Conservation (phyloP, 352 stramenopile species). For the Pythium utonaiense region DNA sequence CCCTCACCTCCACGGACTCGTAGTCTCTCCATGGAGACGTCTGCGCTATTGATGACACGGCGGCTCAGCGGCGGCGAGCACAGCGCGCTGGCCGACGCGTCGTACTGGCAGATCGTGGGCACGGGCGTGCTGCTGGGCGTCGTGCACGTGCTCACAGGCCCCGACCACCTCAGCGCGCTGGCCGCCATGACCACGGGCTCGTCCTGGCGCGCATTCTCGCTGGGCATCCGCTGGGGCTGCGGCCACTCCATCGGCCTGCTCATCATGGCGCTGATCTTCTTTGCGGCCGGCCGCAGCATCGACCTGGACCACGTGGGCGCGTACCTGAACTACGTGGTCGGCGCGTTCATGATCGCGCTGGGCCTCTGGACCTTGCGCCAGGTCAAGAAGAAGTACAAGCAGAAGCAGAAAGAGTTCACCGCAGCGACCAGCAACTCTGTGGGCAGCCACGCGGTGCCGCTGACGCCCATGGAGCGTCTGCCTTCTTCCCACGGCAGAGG, state of each 20-base stretch:
- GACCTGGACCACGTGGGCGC: slow-evolving; percentile 52
- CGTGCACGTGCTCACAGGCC: slow-evolving; percentile 53
- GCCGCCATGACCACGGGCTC: slow-evolving; percentile 80
- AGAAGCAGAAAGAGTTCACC: slow-evolving; percentile 32
- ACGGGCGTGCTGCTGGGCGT: slow-evolving; percentile 40
- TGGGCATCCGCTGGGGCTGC: slow-evolving; percentile 89
- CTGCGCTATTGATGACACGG: slow-evolving; percentile 5
- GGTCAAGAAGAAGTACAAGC: slow-evolving; percentile 48
- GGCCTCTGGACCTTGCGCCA: slow-evolving; percentile 54
- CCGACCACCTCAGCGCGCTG: slow-evolving; percentile 88
- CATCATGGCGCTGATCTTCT: slow-evolving; percentile 82
- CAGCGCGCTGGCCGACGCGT: slow-evolving; percentile 29
- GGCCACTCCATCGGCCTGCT: slow-evolving; percentile 89
- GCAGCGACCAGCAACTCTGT: background rate
- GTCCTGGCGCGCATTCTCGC: slow-evolving; percentile 75
- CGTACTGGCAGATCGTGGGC: slow-evolving; percentile 32
- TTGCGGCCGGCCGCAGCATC: slow-evolving; percentile 49
- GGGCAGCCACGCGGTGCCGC: background rate
- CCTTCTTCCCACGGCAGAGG: background rate
- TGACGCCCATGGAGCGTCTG: slow-evolving; percentile 5
- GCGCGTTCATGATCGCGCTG: slow-evolving; percentile 76
- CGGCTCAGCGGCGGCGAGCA: slow-evolving; percentile 19
- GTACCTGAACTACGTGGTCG: slow-evolving; percentile 66
- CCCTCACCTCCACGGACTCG: background rate
- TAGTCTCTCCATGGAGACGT: background rate